Conservation (phyloP, 768 basidiomycete species). For the Artomyces pyxidatus region DNA sequence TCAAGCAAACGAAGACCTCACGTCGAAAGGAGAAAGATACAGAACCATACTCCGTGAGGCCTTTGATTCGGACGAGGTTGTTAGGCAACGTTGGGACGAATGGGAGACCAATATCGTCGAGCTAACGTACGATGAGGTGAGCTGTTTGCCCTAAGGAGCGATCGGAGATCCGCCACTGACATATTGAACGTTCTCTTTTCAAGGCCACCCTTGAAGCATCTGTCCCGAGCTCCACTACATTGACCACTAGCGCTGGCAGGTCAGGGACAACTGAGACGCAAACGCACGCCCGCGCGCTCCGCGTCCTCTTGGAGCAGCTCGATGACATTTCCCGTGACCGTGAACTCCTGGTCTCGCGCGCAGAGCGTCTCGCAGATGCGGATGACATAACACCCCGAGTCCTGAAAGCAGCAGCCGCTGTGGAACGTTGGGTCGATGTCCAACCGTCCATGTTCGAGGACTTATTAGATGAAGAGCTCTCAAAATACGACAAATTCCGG, state of each 20-base stretch:
- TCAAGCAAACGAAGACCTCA: slow-evolving; percentile 69
- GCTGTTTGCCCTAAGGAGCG: neutral
- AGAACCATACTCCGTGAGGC: slow-evolving; percentile 67
- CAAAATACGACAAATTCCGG: slow-evolving; percentile 69
- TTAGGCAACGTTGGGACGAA: slow-evolving; percentile 80
- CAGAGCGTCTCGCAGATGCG: slow-evolving; percentile 46
- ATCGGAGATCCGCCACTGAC: neutral
- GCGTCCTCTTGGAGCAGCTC: slow-evolving; percentile 69
- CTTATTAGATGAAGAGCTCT: slow-evolving; percentile 66
- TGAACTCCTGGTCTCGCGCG: slow-evolving; percentile 54
- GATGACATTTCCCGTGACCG: slow-evolving; percentile 62
- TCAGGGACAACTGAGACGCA: slow-evolving; percentile 30
- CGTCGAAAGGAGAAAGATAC: slow-evolving; percentile 65
- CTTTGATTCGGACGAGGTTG: slow-evolving; percentile 62
- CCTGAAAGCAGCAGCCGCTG: slow-evolving; percentile 51
- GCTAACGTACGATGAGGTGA: slow-evolving; percentile 60
- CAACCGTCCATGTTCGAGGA: slow-evolving; percentile 87
- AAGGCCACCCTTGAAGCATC: slow-evolving; percentile 60
- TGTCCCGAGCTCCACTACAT: slow-evolving; percentile 57
- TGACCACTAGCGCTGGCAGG: slow-evolving; percentile 4
- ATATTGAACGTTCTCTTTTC: neutral
- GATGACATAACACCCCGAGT: slow-evolving; percentile 75
- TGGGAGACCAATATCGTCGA: slow-evolving; percentile 71
- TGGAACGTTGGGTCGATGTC: slow-evolving; percentile 62
- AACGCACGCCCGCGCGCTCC: slow-evolving; percentile 59